These are phyloP conservation scores for Exophiala aquamarina DNA, from an alignment of 2,329 filamentous ascomycete species.

Conservation along the genomic window DNA sequence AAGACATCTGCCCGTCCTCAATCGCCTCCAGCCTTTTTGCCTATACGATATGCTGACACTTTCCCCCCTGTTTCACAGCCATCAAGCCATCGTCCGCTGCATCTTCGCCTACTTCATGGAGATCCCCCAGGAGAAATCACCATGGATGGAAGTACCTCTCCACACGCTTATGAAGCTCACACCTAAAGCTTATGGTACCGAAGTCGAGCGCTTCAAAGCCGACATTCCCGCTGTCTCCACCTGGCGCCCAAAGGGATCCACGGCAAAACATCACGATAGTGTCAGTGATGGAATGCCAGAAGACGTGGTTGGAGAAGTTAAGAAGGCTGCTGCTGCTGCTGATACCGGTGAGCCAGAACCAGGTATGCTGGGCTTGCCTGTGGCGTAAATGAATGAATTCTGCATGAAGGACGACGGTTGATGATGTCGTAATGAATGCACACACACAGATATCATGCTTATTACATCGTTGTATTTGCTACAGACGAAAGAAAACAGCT, in stretches of 20 bases:
- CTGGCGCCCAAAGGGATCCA: conserved; percentile 77
- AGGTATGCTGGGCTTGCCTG: not conserved
- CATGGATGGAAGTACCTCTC: conserved; percentile 97
- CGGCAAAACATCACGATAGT: conserved; percentile 26
- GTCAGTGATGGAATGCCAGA: conserved; percentile 20
- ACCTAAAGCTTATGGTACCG: conserved; percentile 87
- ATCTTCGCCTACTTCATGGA: conserved; percentile 99
- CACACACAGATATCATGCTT: no score
- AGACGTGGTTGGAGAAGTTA: conserved; percentile 17
- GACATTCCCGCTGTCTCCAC: conserved; percentile 96
- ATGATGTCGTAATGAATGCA: no score
- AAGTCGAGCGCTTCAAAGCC: conserved; percentile 82
- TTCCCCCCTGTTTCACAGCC: conserved; percentile 35
- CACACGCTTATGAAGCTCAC: conserved; percentile 97
- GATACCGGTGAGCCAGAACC: not conserved
- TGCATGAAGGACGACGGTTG: no score
- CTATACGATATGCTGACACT: not conserved
- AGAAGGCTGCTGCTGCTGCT: conserved; percentile 4
- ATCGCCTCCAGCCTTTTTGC: no score
- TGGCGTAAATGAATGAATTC: no score
- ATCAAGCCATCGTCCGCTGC: conserved; percentile 93
- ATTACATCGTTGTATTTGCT: no score
- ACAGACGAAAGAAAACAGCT: no score
- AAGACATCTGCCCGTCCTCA: no score
- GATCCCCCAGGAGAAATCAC: conserved; percentile 84